Evolutionary conservation across 2,329 filamentous ascomycete genomes (phyloP), one percentile per base, ranked within the genome.

Genomic region (Blastomyces percursus): DNA sequence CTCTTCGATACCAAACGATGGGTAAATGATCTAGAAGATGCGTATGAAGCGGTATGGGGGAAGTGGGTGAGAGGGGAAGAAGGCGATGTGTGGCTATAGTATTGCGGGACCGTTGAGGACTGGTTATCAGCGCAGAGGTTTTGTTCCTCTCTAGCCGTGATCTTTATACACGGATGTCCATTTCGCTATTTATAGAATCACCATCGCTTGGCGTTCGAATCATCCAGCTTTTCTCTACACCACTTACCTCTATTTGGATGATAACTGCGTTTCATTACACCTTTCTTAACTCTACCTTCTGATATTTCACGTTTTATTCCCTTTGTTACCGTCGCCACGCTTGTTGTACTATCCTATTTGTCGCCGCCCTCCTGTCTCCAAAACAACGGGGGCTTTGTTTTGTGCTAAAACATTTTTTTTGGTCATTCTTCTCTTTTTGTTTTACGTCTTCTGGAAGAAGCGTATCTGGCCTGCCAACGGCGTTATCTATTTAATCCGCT

Each of bases 1-100:
- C 80, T 99, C 52, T 99, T 99, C 73, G 86, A 99, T 75, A 99
- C 94, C 6, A 84, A 81, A 68, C 83, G 94, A 68, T 99, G 94
- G 94, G 93, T 97, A 32, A 78, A 81, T 56, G 92, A 97, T 75
- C 77, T 99, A 24, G 94, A 99, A 77, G 82, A 84, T 65, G 92
- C 91, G 14, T 99, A 96, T 73, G 86, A 89, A 67, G 84, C 89
- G 72, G 91, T 92, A 21, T 99, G 94, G 94, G 81, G 82, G 69
- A 84, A 85, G 71, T 99, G 94, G 93, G 91, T 92, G 48, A 81
- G 79, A 50, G 92, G 91, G 14, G 84, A 91, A 75, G 87, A 89
- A n/a, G 92, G 93, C 9, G 94, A 99, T 79, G 96, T 99, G 67
- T 94, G 91, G 81, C 81, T 99, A 61, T 67, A 60, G 24, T n/a